Evolutionary conservation across 805 yeast species (phyloP).

Genomic region (Wickerhamiella lipophila): DNA sequence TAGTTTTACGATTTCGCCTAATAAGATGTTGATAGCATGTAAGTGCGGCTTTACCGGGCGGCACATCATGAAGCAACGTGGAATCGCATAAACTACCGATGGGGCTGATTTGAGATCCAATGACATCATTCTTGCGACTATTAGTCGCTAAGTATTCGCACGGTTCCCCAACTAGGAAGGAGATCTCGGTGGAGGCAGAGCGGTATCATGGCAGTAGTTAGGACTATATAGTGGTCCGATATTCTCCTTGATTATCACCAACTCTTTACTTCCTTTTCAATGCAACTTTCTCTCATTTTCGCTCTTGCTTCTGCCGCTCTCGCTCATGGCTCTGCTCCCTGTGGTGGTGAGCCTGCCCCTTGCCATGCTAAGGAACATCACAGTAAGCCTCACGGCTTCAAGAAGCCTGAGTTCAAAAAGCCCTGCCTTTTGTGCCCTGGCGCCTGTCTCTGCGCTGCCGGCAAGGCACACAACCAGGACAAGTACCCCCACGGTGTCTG

Average conservation of each 20-base stretch:
- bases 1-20: not conserved
- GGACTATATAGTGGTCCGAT: not conserved
- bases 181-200: not conserved
- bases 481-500: slow-evolving; percentile 8
- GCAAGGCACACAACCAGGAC: not conserved
- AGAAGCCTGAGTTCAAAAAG: not conserved
- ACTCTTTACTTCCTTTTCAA: slow-evolving; percentile 4
- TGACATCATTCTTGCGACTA: not conserved
- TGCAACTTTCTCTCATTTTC: slow-evolving; percentile 10
- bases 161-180: not conserved
- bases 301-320: slow-evolving; percentile 8
- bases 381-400: not conserved
- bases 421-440: slow-evolving; percentile 11
- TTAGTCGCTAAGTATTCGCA: not conserved
- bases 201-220: not conserved
- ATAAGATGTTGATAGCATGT: too few relatives aligned
- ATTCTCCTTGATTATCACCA: not conserved
- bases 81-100: not conserved
- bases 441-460: slow-evolving; percentile 4
- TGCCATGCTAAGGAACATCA: slow-evolving; percentile 3
- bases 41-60: too few relatives aligned
- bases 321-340: not conserved
- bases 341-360: slow-evolving; percentile 1
- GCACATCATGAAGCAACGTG: not conserved
- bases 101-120: not conserved